phyloP scores from a whole-genome alignment of 306 rosid genomes.

The Sesbania bispinosa region DNA sequence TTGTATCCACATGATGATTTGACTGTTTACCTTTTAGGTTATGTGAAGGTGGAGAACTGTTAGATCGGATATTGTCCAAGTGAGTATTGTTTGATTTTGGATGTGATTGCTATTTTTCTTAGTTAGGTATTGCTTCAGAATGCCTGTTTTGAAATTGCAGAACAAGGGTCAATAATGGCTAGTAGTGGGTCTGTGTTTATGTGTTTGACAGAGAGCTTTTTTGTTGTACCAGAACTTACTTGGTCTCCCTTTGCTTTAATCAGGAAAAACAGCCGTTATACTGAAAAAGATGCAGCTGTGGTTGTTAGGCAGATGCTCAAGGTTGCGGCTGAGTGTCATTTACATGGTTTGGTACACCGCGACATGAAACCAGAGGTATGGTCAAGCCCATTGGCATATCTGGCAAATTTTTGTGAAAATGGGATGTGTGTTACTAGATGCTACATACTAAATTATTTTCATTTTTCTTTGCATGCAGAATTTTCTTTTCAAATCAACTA shows the following conservation, averaged over 20 bases:
- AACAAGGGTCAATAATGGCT: neutral
- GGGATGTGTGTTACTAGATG: neutral
- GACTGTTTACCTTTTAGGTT: conserved; percentile 48
- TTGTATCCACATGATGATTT: neutral
- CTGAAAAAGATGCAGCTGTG: conserved; percentile 84
- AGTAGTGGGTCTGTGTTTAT: neutral
- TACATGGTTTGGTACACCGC: conserved; percentile 82
- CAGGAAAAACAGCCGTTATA: conserved; percentile 83
- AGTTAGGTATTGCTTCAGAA: neutral
- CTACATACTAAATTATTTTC: neutral
- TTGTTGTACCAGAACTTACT: neutral
- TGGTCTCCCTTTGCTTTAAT: conserved; percentile 12
- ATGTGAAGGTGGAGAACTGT: conserved; percentile 88
- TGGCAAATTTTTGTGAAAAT: neutral
- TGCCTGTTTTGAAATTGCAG: neutral
- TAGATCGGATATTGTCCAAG: conserved; percentile 85
- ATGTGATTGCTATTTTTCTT: neutral
- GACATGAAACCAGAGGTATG: conserved; percentile 91
- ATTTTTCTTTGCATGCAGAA: conserved; percentile 46
- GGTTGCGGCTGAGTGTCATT: conserved; percentile 89
- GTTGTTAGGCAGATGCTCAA: conserved; percentile 88
- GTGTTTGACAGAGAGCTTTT: neutral
- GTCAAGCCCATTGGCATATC: neutral
- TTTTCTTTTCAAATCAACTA: conserved; percentile 72
- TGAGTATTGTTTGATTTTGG: conserved; percentile 38